A percentile compares a stretch with the other conserved stretches of the same genome.
These are phyloP conservation scores for Pittosporum tobira DNA, from an alignment of 129 eudicot species.

Conservation along the genomic window DNA sequence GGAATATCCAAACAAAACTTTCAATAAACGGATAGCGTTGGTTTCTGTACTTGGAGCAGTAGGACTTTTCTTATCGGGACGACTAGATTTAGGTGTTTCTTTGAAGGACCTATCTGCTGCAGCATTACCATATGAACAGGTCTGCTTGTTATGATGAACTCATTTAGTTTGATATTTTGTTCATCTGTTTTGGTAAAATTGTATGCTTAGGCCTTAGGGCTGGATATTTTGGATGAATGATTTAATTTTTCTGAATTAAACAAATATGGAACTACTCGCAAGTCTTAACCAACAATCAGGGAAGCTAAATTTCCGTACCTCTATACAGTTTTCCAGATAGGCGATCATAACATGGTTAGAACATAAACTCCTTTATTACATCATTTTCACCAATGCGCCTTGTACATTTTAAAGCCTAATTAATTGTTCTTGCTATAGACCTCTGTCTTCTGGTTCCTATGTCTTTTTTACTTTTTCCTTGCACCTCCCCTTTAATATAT, in stretches of 20 bases:
- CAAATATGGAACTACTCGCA: too few species aligned
- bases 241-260: too few species aligned
- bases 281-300: background rate
- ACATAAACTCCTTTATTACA: background rate
- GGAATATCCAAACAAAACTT: conserved; percentile 49
- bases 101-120: conserved; percentile 78
- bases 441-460: background rate
- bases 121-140: conserved; percentile 92
- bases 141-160: conserved; percentile 14
- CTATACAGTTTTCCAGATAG: background rate
- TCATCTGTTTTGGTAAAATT: background rate
- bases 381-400: background rate
- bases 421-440: background rate
- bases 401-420: background rate
- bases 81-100: conserved; percentile 89
- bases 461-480: conserved; percentile 2
- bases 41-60: conserved; percentile 70
- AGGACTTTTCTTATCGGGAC: conserved; percentile 60
- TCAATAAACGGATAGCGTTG: conserved; percentile 55
- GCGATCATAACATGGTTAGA: background rate
- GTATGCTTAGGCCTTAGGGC: too few species aligned
- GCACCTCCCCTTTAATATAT: background rate
- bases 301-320: background rate
- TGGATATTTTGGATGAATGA: too few species aligned
- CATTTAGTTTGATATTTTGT: background rate